Percentiles rank a stretch among this genome's conserved stretches.
Conservation (phyloP, 1,139 yeast species). For the Candida tropicalis region DNA sequence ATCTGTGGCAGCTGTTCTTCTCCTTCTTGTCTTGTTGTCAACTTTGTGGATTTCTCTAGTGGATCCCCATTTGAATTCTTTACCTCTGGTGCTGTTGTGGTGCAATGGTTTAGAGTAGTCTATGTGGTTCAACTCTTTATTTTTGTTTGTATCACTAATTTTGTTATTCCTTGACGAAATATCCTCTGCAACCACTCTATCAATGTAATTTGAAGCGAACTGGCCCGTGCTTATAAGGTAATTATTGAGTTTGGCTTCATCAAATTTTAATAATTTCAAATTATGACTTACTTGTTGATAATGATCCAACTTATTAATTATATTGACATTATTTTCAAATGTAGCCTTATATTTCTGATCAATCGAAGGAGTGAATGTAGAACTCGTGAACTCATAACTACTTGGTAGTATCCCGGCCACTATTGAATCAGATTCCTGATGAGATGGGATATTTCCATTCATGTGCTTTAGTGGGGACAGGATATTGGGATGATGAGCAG, state of each 20-base stretch:
- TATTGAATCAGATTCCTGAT: conserved; percentile 9
- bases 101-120: conserved; percentile 21
- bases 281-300: conserved; percentile 29
- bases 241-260: conserved; percentile 28
- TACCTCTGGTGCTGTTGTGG: conserved; percentile 27
- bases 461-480: conserved; percentile 4
- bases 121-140: conserved; percentile 18
- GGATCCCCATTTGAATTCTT: conserved; percentile 37
- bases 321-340: conserved; percentile 31
- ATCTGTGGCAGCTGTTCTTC: conserved; percentile 13
- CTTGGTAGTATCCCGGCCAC: conserved; percentile 13
- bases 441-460: background rate
- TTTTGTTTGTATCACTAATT: conserved; percentile 21
- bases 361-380: conserved; percentile 8
- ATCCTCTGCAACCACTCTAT: conserved; percentile 41
- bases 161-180: conserved; percentile 26
- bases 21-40: conserved; percentile 17
- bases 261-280: conserved; percentile 30
- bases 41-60: conserved; percentile 25
- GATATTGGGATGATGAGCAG: conserved; percentile 1
- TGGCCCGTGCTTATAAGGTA: conserved; percentile 29
- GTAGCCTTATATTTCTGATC: conserved; percentile 16
- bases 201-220: conserved; percentile 35
- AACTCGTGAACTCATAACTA: background rate
- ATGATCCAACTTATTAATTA: conserved; percentile 33